Base-by-base conservation (phyloP, 2,329 filamentous ascomycete species). In the Trichoderma aggressivum region DNA sequence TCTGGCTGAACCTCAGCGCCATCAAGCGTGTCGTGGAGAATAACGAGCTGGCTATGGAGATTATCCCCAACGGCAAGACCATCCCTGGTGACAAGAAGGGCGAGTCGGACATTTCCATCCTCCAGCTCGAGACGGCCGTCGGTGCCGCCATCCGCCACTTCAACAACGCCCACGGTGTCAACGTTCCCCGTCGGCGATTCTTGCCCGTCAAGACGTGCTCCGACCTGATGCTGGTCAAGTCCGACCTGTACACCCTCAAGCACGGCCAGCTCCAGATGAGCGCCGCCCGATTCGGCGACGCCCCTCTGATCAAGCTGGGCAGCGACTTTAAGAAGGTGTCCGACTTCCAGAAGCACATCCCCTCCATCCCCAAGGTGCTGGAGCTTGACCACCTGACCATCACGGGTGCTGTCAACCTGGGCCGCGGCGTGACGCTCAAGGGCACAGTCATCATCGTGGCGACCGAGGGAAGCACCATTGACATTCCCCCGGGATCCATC, bases 291-390 rank as follows among this genome's bases (percentile, higher is more conserved):
- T 98, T 99, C 83, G 96, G 96, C 75, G 94, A 96, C 77, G 95
- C 96, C 62, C 96, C 96, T 71, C 89, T 99, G 77, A 99, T 99
- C 89, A 99, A 99, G 92, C 92, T 99, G 69, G 96, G 96, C 78
- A 91, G 90, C 79, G 96, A 99, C 88, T 99, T 99, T 90, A 99
- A 99, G 92, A 99, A 99, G 91, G 96, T 99, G 50, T 98, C 95
- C 1, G 96, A 94, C 86, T 97, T 97, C 88, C 91, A 94, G 86
- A 91, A 93, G 84, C 91, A 91, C 80, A 94, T 97, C 76, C 88
- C 92, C 12, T 94, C 91, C 74, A 97, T 97, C 78, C 93, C 93
- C 79, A 94, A 93, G 88, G 94, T 97, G 77, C 90, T 96, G 75
- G 93, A 97, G 86, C 89, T 96, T 62, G 93, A 97, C 80, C 96